phyloP scores from a whole-genome alignment of 768 basidiomycete genomes.

The Leccinum barrowsii region DNA sequence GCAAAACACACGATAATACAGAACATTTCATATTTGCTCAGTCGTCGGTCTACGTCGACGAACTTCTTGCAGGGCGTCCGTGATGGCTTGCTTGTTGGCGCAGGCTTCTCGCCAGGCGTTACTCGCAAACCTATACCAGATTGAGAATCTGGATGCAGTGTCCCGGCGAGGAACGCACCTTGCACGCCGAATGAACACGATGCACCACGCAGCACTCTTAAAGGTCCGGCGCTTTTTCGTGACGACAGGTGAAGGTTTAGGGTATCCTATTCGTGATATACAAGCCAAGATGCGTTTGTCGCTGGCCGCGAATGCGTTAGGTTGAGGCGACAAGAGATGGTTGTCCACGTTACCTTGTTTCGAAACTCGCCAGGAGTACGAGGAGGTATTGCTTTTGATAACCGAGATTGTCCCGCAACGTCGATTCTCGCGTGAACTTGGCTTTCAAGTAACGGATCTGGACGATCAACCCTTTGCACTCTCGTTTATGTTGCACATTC shows the following conservation, averaged over 20 bases:
- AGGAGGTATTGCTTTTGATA: conserved; percentile 91
- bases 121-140: conserved; percentile 49
- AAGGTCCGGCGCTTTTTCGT: conserved; percentile 46
- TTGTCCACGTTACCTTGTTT: conserved; percentile 53
- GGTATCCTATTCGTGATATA: conserved; percentile 72
- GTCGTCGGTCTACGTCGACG: conserved; percentile 44
- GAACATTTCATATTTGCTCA: conserved; percentile 7
- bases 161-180: conserved; percentile 43
- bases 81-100: conserved; percentile 56
- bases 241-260: conserved; percentile 39
- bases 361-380: conserved; percentile 62
- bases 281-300: conserved; percentile 71
- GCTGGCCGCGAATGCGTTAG: conserved; percentile 32
- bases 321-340: neutral
- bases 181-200: conserved; percentile 62
- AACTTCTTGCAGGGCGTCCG: conserved; percentile 68
- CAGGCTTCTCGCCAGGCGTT: conserved; percentile 62
- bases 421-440: conserved; percentile 82
- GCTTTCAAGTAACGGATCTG: conserved; percentile 92
- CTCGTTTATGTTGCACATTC: conserved; percentile 70
- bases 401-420: conserved; percentile 68
- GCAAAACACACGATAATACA: neutral
- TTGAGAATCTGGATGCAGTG: conserved; percentile 6
- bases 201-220: conserved; percentile 51
- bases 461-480: conserved; percentile 86